Evolutionary conservation across 2,329 filamentous ascomycete genomes (phyloP), one percentile per base, ranked within the genome.

Genomic region (Tolypocladium amazonense): DNA sequence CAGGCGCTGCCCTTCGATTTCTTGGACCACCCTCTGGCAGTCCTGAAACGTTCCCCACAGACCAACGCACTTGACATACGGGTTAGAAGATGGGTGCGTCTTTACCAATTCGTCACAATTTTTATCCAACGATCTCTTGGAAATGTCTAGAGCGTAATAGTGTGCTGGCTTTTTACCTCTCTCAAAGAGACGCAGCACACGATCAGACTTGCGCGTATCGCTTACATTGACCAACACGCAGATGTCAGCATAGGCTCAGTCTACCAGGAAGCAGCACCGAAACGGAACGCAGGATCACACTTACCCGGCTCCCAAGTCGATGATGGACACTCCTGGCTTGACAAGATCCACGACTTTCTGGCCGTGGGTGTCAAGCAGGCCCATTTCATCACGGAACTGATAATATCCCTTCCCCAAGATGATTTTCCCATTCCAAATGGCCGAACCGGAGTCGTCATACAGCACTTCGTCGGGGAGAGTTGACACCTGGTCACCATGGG

Each of bases 301-400:
- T 70, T 65, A 77, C 75, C 75, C 75, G 23, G 75, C 75, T 62
- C 75, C 75, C 35, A 77, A 69, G 61, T 77, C 75, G 59, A 77
- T 64, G 62, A 77, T 68, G 47, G 71, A 72, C 43, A 72, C 68
- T 15, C 69, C 69, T 14, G 66, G 61, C 25, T 68, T 60, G 35
- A 73, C 61, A 15, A 64, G 65, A 23, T 58, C 58, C n/a, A 71
- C 71, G 59, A 77, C 69, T 2, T 73, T 69, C n/a, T 62, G 57
- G 8, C 73, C 73, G 62, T 76, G 66, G 56, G 63, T 59, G 41
- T 73, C 64, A 39, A 77, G 72, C 2, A 77, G 62, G 9, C 62
- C 65, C 25, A 73, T 73, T 65, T 77, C 75, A 41, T 77, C 75
- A 37, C 72, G 69, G 3, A 75, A 75, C 61, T 77, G 75, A 60